phyloP scores from a whole-genome alignment of 345 rosid genomes.

The Syzygium oleosum region DNA sequence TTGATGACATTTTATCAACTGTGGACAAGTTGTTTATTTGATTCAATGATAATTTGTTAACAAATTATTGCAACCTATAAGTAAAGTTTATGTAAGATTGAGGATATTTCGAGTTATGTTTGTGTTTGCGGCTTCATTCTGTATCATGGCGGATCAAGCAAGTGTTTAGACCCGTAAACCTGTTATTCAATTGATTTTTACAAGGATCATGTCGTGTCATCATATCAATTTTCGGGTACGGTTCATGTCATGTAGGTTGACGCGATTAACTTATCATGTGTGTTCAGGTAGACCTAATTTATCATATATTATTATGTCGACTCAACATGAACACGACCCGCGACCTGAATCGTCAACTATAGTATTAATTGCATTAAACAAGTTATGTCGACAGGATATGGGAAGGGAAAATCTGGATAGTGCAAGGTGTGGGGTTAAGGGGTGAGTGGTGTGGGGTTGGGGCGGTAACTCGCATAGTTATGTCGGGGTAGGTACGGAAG shows the following conservation, averaged over 20 bases:
- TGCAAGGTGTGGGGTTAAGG: too few species aligned
- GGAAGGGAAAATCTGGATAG: too few species aligned
- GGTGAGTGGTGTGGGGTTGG: not conserved
- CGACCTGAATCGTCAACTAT: not conserved
- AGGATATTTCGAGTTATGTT: not conserved
- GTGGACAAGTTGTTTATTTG: not conserved
- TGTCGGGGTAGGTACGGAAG: not conserved
- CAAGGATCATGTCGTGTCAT: not conserved
- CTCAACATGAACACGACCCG: not conserved
- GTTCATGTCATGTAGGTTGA: not conserved
- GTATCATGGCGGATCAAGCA: not conserved
- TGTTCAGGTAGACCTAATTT: not conserved
- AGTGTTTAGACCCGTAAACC: too few species aligned
- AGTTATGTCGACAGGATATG: not conserved
- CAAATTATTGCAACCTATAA: not conserved
- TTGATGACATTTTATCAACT: not conserved
- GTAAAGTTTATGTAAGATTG: not conserved
- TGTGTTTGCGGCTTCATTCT: not conserved
- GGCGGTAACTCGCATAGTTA: not conserved
- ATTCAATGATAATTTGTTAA: not conserved
- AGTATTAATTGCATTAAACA: not conserved
- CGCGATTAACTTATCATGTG: not conserved
- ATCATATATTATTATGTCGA: not conserved
- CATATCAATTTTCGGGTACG: not conserved
- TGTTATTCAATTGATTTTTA: too few species aligned